These are phyloP conservation scores for Exophiala aquamarina DNA, from an alignment of 2,329 filamentous ascomycete genomes.

Conservation along the genomic window DNA sequence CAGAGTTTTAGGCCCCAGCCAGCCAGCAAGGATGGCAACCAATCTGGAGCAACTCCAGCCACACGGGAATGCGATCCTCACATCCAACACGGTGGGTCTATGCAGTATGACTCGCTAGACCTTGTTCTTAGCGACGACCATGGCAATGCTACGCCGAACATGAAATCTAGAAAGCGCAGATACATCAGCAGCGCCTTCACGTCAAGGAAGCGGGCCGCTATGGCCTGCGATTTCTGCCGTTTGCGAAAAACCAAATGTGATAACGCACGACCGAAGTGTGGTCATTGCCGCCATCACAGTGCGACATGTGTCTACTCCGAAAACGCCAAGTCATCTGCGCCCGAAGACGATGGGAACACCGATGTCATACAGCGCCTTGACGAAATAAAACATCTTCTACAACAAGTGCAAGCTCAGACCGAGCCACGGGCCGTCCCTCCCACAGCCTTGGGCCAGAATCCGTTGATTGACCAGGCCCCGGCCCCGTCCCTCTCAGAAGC, in stretches of 20 bases:
- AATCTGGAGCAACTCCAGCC: no score
- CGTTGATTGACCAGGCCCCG: not conserved
- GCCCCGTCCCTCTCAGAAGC: not conserved
- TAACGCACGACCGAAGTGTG: not conserved
- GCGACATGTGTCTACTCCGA: not conserved
- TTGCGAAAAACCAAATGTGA: not conserved
- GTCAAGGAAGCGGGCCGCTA: not conserved
- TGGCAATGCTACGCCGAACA: no score
- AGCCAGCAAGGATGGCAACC: no score
- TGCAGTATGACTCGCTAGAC: no score
- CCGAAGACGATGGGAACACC: not conserved
- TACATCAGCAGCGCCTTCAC: not conserved
- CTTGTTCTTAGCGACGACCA: no score
- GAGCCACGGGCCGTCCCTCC: not conserved
- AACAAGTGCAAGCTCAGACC: not conserved
- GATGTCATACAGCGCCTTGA: not conserved
- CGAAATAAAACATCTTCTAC: not conserved
- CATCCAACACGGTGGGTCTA: no score
- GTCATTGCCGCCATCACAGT: not conserved
- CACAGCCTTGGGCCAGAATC: not conserved
- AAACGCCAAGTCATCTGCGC: not conserved
- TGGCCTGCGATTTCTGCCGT: not conserved
- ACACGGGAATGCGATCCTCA: no score
- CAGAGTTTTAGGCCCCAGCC: no score
- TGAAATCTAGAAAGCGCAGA: slow-evolving; percentile 22